Evolutionary conservation across 2,329 filamentous ascomycete species (phyloP), one percentile per base, ranked within the genome.

Genomic region (Fusarium mundagurra): DNA sequence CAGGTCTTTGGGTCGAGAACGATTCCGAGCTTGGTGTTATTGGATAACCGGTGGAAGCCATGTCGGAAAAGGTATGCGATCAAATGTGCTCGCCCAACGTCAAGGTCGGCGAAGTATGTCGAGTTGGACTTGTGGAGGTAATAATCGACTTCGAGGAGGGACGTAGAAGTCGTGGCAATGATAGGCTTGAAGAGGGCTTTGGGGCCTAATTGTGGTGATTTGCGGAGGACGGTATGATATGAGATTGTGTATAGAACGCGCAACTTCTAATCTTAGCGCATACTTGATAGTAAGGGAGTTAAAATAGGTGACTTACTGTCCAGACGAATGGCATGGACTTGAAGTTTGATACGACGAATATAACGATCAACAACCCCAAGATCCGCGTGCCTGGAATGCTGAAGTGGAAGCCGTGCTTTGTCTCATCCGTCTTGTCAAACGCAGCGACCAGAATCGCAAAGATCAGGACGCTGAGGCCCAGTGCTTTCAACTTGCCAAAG

Each of bases 101-200:
- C 66, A 17, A 69, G 29, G 10, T 69, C 66, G 16, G 66, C 54
- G 27, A 69, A 69, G 5, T 61, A 69, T 17, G 55, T 66, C 16
- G 45, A 36, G 16, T 66, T 69, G 14, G 66, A 69, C 31, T 69
- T 66, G 62, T 69, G 66, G 1, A 69, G 29, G 2, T 69, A 66
- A 27, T 61, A 66, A 33, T 69, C 66, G 31, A 54, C 60, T 38
- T 69, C 62, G 5, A 68, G 39, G 4, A 68, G 24, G 3, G 61
- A 38, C 0, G 41, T 51, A 3, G 64, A 58, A 3, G 65, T 53
- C 1, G 44, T 27, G 4, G 57, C 18, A 6, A 62, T 20, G 6
- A 62, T 45, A 3, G 62, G 57, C 8, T 62, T 50, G 36, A 64
- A 64, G 3, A 64, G 62, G 0, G 34, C 55, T 24, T 20, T 43